Conservation (phyloP, 805 yeast genomes). For the Diddensiella transvaalensis region DNA sequence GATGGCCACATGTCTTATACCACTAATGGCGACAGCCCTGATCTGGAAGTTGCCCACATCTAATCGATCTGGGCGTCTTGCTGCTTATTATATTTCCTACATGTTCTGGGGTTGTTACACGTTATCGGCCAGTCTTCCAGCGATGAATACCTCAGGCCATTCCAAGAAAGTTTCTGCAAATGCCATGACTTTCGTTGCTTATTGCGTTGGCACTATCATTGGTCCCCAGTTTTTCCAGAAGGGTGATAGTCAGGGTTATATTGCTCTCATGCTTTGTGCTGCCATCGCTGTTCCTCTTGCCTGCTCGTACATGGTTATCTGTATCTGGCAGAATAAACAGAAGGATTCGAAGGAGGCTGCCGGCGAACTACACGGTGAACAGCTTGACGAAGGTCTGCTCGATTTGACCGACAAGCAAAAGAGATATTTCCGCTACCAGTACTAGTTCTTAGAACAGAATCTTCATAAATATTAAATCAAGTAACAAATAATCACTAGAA, state of each 20-base stretch:
- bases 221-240: slow-evolving; percentile 60
- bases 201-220: slow-evolving; percentile 57
- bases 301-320: slow-evolving; percentile 6
- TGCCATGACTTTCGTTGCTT: slow-evolving; percentile 54
- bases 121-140: slow-evolving; percentile 35
- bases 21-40: slow-evolving; percentile 12
- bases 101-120: slow-evolving; percentile 10
- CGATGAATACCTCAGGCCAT: slow-evolving; percentile 50
- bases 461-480: too few relatives aligned
- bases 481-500: too few relatives aligned
- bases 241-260: slow-evolving; percentile 5
- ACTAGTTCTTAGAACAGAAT: background rate
- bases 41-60: slow-evolving; percentile 14
- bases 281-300: slow-evolving; percentile 6
- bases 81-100: slow-evolving; percentile 3
- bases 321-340: slow-evolving; percentile 9
- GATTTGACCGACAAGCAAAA: slow-evolving; percentile 2
- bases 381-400: background rate
- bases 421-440: background rate
- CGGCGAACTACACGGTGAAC: background rate
- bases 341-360: slow-evolving; percentile 7
- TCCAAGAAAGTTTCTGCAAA: slow-evolving; percentile 50
- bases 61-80: slow-evolving; percentile 9
- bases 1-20: slow-evolving; percentile 9
- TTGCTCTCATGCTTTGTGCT: slow-evolving; percentile 12